Evolutionary conservation across 23 red algal species (phyloP), one percentile per base, ranked within the genome.

Genomic region (Pyropia haitanensis): DNA sequence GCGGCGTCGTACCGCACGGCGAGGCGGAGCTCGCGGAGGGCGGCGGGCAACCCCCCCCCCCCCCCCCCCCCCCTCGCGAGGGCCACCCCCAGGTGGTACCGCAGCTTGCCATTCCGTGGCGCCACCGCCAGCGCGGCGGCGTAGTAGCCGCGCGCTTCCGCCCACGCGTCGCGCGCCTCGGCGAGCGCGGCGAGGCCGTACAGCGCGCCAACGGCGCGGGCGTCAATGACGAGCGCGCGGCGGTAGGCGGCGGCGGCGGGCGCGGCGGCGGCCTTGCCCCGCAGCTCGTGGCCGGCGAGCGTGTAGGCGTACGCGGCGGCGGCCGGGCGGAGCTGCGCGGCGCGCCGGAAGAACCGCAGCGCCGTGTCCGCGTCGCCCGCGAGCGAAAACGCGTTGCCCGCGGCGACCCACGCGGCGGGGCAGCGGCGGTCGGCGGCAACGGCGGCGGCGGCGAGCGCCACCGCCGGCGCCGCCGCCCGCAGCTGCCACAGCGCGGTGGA

Each of bases 401-500:
- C 85, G 0, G 81, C 86, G 39, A 87, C 88, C 94, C 94, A 98
- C 12, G 85, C 68, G 33, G 80, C 51, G 18, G 94, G 70, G 3
- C 71, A 77, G 21, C 70, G 46, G 9, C 78, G 80, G 51, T 87
- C 77, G 15, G 77, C 59, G 3, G 67, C 60, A 14, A 87, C 58
- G 8, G 78, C 86, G 0, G 59, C 51, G 8, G 76, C 58, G 5
- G 94, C 84, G 10, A 98, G 65, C 19, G 79, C 78, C 24, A 71
- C 80, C 49, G 91, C 59, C 28, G 77, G 80, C 29, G 77, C 82
- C 21, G 91, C 94, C 56, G 68, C 60, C 54, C 77, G 80, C 76
- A 91, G 18, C 65, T 98, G 94, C 94, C 94, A 98, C 59, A 98
- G 56, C 18, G 82, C 85, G 16, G 94, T 91, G 49, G 94, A 98